These are phyloP conservation scores for Paraconiothyrium brasiliense DNA, from an alignment of 2,329 filamentous ascomycete species.

Conservation along the genomic window DNA sequence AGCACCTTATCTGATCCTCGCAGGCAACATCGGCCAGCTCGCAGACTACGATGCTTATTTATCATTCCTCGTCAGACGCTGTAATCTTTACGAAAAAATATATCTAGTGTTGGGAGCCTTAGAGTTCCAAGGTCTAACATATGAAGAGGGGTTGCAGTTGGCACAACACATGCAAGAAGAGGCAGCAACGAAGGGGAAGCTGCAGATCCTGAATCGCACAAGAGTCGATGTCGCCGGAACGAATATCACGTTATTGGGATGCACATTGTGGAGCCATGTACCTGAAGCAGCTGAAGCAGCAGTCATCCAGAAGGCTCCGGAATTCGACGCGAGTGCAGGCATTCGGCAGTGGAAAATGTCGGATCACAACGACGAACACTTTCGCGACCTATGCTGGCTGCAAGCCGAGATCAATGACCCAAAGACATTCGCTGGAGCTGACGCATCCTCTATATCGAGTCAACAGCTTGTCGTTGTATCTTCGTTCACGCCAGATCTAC, in stretches of 20 bases:
- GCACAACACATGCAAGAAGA: conserved; percentile 41
- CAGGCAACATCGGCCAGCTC: conserved; percentile 43
- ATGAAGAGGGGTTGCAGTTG: conserved; percentile 36
- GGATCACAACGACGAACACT: conserved; percentile 60
- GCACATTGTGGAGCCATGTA: conserved; percentile 66
- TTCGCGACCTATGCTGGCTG: conserved; percentile 63
- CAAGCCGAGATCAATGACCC: conserved; percentile 46
- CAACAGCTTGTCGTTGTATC: conserved; percentile 61
- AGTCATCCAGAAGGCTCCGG: conserved; percentile 59
- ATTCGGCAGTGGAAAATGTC: conserved; percentile 63
- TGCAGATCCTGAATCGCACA: conserved; percentile 58
- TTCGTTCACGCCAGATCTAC: conserved; percentile 65
- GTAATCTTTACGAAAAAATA: conserved; percentile 41
- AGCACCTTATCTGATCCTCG: conserved; percentile 42
- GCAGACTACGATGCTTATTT: conserved; percentile 44
- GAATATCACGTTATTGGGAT: conserved; percentile 63
- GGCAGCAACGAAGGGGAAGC: conserved; percentile 38
- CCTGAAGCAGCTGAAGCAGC: conserved; percentile 49
- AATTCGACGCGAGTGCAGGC: conserved; percentile 58
- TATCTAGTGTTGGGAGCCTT: conserved; percentile 40
- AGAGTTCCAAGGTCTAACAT: conserved; percentile 39
- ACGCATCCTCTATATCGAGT: conserved; percentile 13
- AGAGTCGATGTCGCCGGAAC: conserved; percentile 54
- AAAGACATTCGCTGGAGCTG: conserved; percentile 22
- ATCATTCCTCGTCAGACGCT: conserved; percentile 40